Conservation (phyloP, 148 eudicot species). For the Dianthus caryophyllus region DNA sequence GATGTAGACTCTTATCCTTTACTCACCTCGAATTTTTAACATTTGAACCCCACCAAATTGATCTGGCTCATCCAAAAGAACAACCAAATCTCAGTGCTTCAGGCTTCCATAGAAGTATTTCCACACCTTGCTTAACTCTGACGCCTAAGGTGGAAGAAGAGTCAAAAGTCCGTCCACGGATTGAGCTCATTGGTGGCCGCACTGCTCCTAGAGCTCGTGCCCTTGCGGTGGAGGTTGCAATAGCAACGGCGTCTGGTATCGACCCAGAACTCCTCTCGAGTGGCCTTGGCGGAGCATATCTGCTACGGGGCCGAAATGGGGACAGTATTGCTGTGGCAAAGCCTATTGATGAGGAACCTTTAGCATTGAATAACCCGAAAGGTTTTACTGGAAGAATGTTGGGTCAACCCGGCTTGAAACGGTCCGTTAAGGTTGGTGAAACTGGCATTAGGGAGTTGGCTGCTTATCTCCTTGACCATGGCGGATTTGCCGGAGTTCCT, state of each 20-base stretch:
- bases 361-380: constrained; percentile 71
- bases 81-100: constrained; percentile 32
- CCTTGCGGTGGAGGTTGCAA: constrained; percentile 76
- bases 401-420: constrained; percentile 72
- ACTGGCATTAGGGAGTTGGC: constrained; percentile 80
- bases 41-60: constrained; percentile 46
- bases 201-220: constrained; percentile 55
- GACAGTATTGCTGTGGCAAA: constrained; percentile 68
- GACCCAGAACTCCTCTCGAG: constrained; percentile 45
- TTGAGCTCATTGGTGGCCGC: constrained; percentile 65
- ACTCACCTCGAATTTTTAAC: constrained; percentile 57
- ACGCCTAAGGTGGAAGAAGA: constrained; percentile 39
- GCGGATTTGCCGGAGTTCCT: constrained; percentile 78
- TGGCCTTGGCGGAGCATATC: constrained; percentile 88
- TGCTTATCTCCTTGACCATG: constrained; percentile 92
- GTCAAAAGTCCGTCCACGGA: constrained; percentile 40
- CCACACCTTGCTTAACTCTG: constrained; percentile 82
- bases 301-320: constrained; percentile 39
- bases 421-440: constrained; percentile 73
- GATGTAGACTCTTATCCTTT: constrained; percentile 70
- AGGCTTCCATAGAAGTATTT: constrained; percentile 65
- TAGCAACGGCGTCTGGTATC: constrained; percentile 68
- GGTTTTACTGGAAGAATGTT: constrained; percentile 66
- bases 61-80: constrained; percentile 40
- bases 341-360: constrained; percentile 80